Evolutionary conservation across 129 eudicot genomes (phyloP), one percentile per base, ranked within the genome.

Genomic region (Helianthus tuberosus): DNA sequence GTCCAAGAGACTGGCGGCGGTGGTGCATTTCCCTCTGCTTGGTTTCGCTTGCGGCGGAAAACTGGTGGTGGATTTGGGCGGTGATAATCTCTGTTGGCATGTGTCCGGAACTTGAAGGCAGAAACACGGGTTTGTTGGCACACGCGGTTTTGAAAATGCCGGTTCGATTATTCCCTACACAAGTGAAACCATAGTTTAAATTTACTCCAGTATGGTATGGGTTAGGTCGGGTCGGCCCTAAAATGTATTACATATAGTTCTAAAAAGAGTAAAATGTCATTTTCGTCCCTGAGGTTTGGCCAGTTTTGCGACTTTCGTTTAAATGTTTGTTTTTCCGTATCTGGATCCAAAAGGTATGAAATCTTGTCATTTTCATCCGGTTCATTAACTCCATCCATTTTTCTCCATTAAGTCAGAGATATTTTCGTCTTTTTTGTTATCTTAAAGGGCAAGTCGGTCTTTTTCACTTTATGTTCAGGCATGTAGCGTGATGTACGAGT

Each of bases 91-190:
- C 64, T 70, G 96, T 48, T 83, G 96, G 72, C 83, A 75, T 2
- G 85, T 78, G 3, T 64, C 83, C 1, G 97, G 97, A 51, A 91
- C 77, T 69, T 91, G 86, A 64, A 95, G 96, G 88, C 99, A 95
- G 78, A 95, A 85, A 84, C 99, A 95, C n/a, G 93, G 86, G 65
- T 74, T 63, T 76, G 77, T 29, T 20, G 96, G 90, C 39, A 86
- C 47, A 55, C 97, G 94, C 43, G 92, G 84, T 68, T 85, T 91
- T 39, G 86, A 95, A 55, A 91, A 95, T 11, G 96, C 96, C 52
- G 80, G 82, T 70, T 95, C 96, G 8, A 91, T 82, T 38, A 95
- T 85, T 52, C 99, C 99, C 99, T 95, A 57, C n/a, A 71, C 35
- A 64, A 79, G 69, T 13, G 11, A 43, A 54, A 44, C 27, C 10